Evolutionary conservation across 176 grass and related monocot species (phyloP).

Genomic region (Rhynchospora pubera): DNA sequence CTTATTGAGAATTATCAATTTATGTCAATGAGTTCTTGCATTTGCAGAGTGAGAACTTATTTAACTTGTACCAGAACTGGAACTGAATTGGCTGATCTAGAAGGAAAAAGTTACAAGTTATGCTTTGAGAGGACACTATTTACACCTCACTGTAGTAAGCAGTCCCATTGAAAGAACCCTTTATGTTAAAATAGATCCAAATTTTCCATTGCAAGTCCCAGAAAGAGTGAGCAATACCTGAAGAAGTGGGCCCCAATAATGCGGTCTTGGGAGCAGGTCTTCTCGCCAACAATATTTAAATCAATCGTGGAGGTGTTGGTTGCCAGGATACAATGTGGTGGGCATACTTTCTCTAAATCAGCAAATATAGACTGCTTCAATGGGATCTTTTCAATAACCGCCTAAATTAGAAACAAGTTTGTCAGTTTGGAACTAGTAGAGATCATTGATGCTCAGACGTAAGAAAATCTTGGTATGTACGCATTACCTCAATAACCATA

Average conservation of each 20-base stretch:
- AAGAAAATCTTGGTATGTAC: slow-evolving; percentile 5
- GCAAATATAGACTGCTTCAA: slow-evolving; percentile 98
- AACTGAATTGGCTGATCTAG: neutral
- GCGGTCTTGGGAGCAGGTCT: slow-evolving; percentile 76
- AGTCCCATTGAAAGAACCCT: neutral
- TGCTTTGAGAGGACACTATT: neutral
- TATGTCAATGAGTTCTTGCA: neutral
- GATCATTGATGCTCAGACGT: neutral
- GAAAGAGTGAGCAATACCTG: slow-evolving; percentile 38
- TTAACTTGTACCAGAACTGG: neutral
- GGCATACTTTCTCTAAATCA: slow-evolving; percentile 81
- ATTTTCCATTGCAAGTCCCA: neutral
- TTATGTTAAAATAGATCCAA: neutral
- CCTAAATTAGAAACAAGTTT: slow-evolving; percentile 42
- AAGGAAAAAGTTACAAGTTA: neutral
- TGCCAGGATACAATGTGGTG: slow-evolving; percentile 87
- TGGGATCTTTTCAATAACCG: slow-evolving; percentile 92
- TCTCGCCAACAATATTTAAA: slow-evolving; percentile 82
- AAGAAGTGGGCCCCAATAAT: slow-evolving; percentile 99
- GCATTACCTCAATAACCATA: slow-evolving; percentile 92
- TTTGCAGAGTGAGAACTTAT: neutral
- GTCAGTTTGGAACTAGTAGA: neutral
- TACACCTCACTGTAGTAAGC: neutral
- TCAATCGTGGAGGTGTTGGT: slow-evolving; percentile 95
- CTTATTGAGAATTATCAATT: neutral